phyloP scores from a whole-genome alignment of 139 green algal genomes.

The Chlamydomonas applanata region DNA sequence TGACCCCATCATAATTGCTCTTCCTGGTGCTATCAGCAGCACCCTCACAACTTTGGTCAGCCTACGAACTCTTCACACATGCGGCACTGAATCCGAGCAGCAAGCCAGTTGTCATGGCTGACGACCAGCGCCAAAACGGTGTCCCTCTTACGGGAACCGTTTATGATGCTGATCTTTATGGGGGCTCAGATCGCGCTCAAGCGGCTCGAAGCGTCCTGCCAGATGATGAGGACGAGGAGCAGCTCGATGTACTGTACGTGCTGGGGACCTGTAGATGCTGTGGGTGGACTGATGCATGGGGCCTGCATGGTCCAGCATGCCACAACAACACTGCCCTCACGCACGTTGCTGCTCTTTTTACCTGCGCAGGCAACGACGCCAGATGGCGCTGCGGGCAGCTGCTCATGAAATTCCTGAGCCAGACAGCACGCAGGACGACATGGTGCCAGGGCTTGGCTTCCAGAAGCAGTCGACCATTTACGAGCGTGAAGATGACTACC shows the following conservation, averaged over 20 bases:
- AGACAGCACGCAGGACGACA: slow-evolving; percentile 13
- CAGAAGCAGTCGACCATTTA: slow-evolving; percentile 60
- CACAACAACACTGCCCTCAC: background rate
- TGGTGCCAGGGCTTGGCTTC: slow-evolving; percentile 10
- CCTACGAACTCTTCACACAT: no score
- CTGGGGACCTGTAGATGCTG: background rate
- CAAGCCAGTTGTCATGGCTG: no score
- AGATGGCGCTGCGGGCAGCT: background rate
- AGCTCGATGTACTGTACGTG: slow-evolving; percentile 16
- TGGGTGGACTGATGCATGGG: slow-evolving; percentile 10
- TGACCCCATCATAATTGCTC: no score
- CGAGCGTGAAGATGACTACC: slow-evolving; percentile 93
- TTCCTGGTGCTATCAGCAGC: no score
- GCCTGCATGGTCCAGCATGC: background rate
- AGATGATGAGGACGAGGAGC: slow-evolving; percentile 38
- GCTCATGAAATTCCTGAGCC: slow-evolving; percentile 19
- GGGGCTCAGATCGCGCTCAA: background rate
- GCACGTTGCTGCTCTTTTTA: background rate
- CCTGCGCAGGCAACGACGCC: background rate
- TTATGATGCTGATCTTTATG: slow-evolving; percentile 50
- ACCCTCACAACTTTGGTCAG: no score
- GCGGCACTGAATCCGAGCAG: no score
- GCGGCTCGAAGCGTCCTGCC: no score
- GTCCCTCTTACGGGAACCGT: slow-evolving; percentile 24
- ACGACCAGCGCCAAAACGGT: slow-evolving; percentile 14